Conservation (phyloP, 2,329 filamentous ascomycete genomes). For the Fusarium pilosicola region DNA sequence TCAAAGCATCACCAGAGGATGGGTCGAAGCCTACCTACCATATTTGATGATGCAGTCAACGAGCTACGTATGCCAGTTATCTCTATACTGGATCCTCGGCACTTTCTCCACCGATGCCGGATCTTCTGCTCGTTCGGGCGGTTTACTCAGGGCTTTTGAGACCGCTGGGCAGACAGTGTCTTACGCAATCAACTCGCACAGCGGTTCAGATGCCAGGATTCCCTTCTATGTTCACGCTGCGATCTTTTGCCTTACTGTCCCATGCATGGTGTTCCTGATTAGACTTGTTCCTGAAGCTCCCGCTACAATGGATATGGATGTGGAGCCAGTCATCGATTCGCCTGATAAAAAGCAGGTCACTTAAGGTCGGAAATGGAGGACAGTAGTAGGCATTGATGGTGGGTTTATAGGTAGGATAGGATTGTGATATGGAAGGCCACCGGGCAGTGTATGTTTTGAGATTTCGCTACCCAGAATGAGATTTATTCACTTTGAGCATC, state of each 20-base stretch:
- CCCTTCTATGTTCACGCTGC: not conserved
- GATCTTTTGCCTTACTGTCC: not conserved
- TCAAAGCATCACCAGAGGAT: not conserved
- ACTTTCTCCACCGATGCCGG: not conserved
- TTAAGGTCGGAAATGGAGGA: not conserved
- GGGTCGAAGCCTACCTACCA: not conserved
- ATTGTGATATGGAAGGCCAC: too few species aligned
- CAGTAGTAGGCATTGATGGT: too few species aligned
- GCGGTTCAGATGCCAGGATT: not conserved
- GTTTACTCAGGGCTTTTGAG: not conserved
- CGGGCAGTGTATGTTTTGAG: too few species aligned
- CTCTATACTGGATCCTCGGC: not conserved
- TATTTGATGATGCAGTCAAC: not conserved
- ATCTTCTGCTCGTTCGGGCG: not conserved
- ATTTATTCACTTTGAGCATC: too few species aligned
- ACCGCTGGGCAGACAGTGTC: not conserved
- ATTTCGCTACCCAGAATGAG: not conserved
- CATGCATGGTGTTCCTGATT: not conserved
- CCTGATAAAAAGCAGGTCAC: not conserved
- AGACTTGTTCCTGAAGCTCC: not conserved
- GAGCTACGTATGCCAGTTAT: not conserved
- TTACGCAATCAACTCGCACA: not conserved
- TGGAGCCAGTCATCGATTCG: not conserved
- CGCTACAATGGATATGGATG: not conserved
- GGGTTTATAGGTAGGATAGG: rapidly evolving